phyloP scores from a whole-genome alignment of 345 rosid genomes.

The Cardamine occulta region DNA sequence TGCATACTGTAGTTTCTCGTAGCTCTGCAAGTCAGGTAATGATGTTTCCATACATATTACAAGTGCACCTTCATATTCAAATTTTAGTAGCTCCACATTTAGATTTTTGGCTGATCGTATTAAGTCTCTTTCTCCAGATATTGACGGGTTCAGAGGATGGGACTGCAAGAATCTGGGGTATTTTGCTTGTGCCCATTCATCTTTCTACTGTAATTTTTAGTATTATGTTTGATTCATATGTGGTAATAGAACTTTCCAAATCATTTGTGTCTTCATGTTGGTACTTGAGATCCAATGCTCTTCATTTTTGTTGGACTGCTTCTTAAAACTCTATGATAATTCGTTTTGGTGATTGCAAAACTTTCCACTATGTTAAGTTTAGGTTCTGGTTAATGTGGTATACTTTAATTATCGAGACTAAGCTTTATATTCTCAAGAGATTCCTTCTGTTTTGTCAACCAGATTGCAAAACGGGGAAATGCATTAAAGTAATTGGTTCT shows the following conservation, averaged over 20 bases:
- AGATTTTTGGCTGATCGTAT: conserved; percentile 6
- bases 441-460: conserved; percentile 34
- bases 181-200: not conserved
- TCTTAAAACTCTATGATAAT: not conserved
- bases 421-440: conserved; percentile 15
- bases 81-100: conserved; percentile 17
- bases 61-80: not conserved
- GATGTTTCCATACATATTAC: not conserved
- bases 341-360: not conserved
- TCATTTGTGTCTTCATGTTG: conserved; percentile 24
- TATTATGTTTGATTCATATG: conserved; percentile 9
- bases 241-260: not conserved
- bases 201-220: not conserved
- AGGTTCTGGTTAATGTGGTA: not conserved
- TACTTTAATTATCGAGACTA: not conserved
- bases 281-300: conserved; percentile 9
- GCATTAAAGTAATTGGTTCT: conserved; percentile 65
- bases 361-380: conserved; percentile 11
- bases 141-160: conserved; percentile 99
- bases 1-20: conserved; percentile 78
- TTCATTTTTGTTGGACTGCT: conserved; percentile 6
- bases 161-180: conserved; percentile 97
- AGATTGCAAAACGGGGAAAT: conserved; percentile 96
- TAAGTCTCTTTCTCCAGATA: conserved; percentile 55
- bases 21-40: conserved; percentile 78